A percentile compares a stretch with the other conserved stretches of the same genome.
Conservation (phyloP, 1,284 basidiomycete genomes). For the Veloboletus limbatus region DNA sequence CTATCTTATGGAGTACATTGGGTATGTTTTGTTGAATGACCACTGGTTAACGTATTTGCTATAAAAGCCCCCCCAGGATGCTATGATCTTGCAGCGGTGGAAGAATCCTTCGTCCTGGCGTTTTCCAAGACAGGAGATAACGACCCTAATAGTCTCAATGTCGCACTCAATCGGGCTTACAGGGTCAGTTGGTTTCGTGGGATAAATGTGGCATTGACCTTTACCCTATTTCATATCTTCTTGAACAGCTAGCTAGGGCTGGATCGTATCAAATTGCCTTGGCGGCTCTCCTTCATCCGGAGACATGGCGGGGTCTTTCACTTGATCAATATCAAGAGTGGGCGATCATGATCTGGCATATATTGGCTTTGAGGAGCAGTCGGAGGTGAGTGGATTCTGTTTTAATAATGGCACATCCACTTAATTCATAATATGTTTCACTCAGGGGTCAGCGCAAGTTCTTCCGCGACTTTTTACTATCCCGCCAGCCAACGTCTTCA, state of each 20-base stretch:
- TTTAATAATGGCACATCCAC: constrained; percentile 23
- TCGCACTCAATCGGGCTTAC: constrained; percentile 62
- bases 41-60: not conserved
- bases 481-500: constrained; percentile 53
- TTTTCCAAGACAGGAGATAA: constrained; percentile 57
- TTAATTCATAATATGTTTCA: constrained; percentile 10
- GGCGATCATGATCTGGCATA: constrained; percentile 74
- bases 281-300: constrained; percentile 61
- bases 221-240: constrained; percentile 15
- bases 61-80: constrained; percentile 56
- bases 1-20: constrained; percentile 64
- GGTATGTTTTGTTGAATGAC: constrained; percentile 40
- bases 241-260: constrained; percentile 59
- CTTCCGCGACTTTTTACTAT: constrained; percentile 60
- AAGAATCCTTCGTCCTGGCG: constrained; percentile 66
- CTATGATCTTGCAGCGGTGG: constrained; percentile 55
- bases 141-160: constrained; percentile 59
- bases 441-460: constrained; percentile 59
- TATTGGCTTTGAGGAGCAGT: constrained; percentile 62
- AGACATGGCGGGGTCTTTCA: constrained; percentile 64
- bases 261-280: constrained; percentile 63
- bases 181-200: constrained; percentile 41
- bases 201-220: constrained; percentile 4
- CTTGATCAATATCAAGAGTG: constrained; percentile 64
- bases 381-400: constrained; percentile 50